Evolutionary conservation across 306 rosid species (phyloP), one percentile per base, ranked within the genome.

Genomic region (Citrullus mucosospermus): DNA sequence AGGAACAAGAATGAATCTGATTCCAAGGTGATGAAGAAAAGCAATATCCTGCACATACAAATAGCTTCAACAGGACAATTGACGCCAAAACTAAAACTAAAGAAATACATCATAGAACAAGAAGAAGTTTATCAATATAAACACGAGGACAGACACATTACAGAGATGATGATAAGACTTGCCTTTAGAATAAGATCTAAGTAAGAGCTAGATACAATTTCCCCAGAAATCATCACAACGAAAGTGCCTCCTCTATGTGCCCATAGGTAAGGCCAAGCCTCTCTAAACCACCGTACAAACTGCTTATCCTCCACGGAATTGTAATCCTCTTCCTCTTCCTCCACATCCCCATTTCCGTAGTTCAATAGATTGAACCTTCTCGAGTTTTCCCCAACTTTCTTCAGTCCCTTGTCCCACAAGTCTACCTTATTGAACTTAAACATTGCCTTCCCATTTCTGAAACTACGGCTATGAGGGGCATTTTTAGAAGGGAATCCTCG

Each of bases 201-300:
- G 79, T 67, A 71, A 77, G 95, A 88, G 73, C 96, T 82, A 75
- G 86, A 80, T 0, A 92, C 91, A 48, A 92, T 85, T 83, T 95
- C 96, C 70, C 92, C 97, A n/a, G 99, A 95, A 85, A 95, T 86
- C 16, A 92, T 81, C 17, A 89, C 85, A 79, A 92, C 97, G 39
- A 95, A 92, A 20, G 97, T 92, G 80, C 90, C 85, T 11, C 97
- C 97, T 69, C 95, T 86, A 82, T 85, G 85, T n/a, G 97, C 97
- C 91, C 92, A 87, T 65, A 95, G 81, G 78, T 95, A 95, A 22
- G 99, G 97, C 97, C 97, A 91, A 2, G 97, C 97, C 85, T 92
- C 98, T 2, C 97, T 91, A 62, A 95, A 89, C 87, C 96, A 95
- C 68, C 86, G 86, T 83, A 95, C 97, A 85, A 92, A 92, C 82